A percentile compares a stretch with the other conserved stretches of the same genome.
Evolutionary conservation across 129 eudicot genomes (phyloP).

Genomic region (Glebionis coronaria): DNA sequence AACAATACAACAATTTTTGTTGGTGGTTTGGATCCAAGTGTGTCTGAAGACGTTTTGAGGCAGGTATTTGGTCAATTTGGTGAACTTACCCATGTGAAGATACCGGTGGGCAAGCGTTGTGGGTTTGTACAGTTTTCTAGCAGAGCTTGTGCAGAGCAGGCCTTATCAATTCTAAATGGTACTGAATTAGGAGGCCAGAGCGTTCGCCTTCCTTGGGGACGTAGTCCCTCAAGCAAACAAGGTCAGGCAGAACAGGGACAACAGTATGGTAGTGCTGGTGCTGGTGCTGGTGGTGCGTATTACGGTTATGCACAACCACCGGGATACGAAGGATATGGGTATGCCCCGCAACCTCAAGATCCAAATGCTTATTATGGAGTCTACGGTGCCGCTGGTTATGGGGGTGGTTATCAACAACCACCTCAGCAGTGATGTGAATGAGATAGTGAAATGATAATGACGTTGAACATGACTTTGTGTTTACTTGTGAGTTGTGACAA

Average conservation of each 20-base stretch:
- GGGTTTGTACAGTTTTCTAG: constrained; percentile 95
- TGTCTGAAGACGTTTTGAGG: constrained; percentile 73
- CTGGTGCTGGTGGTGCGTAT: constrained; percentile 50
- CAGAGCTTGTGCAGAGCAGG: constrained; percentile 88
- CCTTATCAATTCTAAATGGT: constrained; percentile 66
- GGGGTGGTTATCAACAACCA: constrained; percentile 79
- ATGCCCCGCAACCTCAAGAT: constrained; percentile 88
- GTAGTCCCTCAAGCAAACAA: constrained; percentile 87
- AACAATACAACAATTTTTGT: constrained; percentile 96
- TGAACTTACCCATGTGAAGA: constrained; percentile 87
- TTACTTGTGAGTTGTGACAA: constrained; percentile 12
- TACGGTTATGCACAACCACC: constrained; percentile 88
- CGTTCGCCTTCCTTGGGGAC: constrained; percentile 94
- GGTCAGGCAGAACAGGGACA: constrained; percentile 67
- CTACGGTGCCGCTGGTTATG: constrained; percentile 57
- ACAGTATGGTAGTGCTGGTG: constrained; percentile 63
- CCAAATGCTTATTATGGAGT: constrained; percentile 84
- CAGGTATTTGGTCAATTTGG: constrained; percentile 84
- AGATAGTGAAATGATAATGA: background rate
- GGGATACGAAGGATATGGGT: constrained; percentile 81
- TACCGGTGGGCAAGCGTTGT: constrained; percentile 90
- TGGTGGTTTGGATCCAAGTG: constrained; percentile 91
- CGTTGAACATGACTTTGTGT: background rate
- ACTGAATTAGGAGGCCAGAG: constrained; percentile 75
- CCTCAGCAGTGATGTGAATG: constrained; percentile 35